Evolutionary conservation across 2,329 filamentous ascomycete species (phyloP), one percentile per base, ranked within the genome.

Genomic region (Exophiala aquamarina): DNA sequence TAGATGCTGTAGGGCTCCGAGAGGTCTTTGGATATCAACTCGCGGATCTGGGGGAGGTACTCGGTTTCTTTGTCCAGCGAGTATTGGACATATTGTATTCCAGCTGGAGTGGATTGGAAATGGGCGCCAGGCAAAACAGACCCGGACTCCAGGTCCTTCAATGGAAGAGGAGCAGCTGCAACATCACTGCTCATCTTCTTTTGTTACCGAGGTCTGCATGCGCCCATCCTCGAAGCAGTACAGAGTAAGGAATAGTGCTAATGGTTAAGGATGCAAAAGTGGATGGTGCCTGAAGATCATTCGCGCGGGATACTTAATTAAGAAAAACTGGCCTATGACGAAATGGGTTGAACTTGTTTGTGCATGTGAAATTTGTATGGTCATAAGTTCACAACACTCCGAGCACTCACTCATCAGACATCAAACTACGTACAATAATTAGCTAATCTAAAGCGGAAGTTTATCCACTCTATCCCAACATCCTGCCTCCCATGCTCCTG

Each of bases 1-100:
- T 98, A 98, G 66, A 98, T 97, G 70, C 92, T 97, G 68, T 98
- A 98, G 1, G 93, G 93, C 68, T 98, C 93, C 59, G 92, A 97
- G 40, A 98, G 78, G 65, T 97, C 93, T 62, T 92, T 95, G 35
- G 91, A 93, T 62, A 98, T 98, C 63, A 98, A 73, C 47, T 91
- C 84, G 45, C 92, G 84, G 68, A 98, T 96, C 33, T 89, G 83
- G 28, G 90, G 83, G 33, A 98, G 82, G 65, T 93, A 84, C 46
- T 73, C 70, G 42, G 78, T 75, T 63, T 86, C 83, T 56, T 81
- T 79, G 40, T 73, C 64, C 44, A 68, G 66, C 52, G 81, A 74
- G 63, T 85, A 86, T 59, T 78, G 78, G 50, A 80, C 65, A 64
- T 84, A 84, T 55, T 68, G 72, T 56, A 78, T 68, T 33, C 49